Conservation (phyloP, 2,329 filamentous ascomycete species). For the Paecilomyces formosus region DNA sequence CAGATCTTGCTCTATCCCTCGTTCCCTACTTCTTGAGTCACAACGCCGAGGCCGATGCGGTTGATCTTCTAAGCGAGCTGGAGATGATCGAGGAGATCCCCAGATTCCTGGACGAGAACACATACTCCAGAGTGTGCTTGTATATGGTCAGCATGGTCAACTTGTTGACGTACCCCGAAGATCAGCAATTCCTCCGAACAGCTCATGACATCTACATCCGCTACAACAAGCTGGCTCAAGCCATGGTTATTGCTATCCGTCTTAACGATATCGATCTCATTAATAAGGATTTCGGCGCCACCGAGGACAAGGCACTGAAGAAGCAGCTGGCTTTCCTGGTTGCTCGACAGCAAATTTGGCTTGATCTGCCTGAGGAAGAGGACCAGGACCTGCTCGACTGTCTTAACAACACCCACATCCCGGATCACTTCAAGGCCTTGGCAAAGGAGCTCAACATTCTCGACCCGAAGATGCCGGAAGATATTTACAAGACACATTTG, state of each 20-base stretch:
- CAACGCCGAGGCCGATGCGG: slow-evolving; percentile 96
- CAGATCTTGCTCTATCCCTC: slow-evolving; percentile 73
- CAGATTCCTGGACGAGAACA: slow-evolving; percentile 86
- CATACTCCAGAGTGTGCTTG: slow-evolving; percentile 83
- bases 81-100: slow-evolving; percentile 94
- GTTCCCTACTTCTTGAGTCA: slow-evolving; percentile 94
- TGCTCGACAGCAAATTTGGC: slow-evolving; percentile 79
- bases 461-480: slow-evolving; percentile 92
- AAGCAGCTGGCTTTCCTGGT: slow-evolving; percentile 93
- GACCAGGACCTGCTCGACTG: slow-evolving; percentile 72
- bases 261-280: slow-evolving; percentile 84
- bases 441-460: slow-evolving; percentile 95
- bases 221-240: slow-evolving; percentile 88
- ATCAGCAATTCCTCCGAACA: slow-evolving; percentile 87
- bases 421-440: slow-evolving; percentile 87
- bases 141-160: slow-evolving; percentile 99
- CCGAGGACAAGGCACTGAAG: slow-evolving; percentile 72
- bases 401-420: slow-evolving; percentile 76
- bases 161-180: slow-evolving; percentile 93
- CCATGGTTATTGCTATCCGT: slow-evolving; percentile 87
- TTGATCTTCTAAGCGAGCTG: slow-evolving; percentile 92
- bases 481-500: slow-evolving; percentile 98
- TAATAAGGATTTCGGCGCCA: slow-evolving; percentile 69
- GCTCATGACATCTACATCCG: slow-evolving; percentile 90
- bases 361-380: slow-evolving; percentile 63